Conservation (phyloP, 257 asterid species). For the Nicotiana benthamiana region DNA sequence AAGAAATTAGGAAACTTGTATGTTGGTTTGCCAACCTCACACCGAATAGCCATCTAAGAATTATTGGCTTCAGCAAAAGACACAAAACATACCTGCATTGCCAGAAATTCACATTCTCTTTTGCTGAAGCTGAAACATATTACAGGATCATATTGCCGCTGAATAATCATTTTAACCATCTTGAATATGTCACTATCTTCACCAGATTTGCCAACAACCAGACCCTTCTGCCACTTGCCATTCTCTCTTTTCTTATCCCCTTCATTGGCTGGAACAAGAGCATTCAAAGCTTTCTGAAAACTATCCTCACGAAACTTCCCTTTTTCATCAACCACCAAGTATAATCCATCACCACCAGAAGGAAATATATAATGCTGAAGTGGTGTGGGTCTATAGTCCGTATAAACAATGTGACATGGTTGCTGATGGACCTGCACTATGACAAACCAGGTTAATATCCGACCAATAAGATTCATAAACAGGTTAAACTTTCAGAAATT, state of each 20-base stretch:
- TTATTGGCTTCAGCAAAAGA: not conserved
- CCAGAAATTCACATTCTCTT: slow-evolving; percentile 96
- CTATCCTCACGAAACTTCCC: slow-evolving; percentile 95
- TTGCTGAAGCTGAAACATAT: slow-evolving; percentile 99
- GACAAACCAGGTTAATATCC: slow-evolving; percentile 19
- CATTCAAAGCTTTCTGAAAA: slow-evolving; percentile 91
- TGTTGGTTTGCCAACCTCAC: not conserved
- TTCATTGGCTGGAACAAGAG: slow-evolving; percentile 58
- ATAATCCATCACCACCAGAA: slow-evolving; percentile 89
- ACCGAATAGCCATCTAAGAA: not conserved
- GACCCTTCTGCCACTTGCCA: slow-evolving; percentile 71
- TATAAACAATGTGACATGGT: slow-evolving; percentile 95
- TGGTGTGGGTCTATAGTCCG: slow-evolving; percentile 96
- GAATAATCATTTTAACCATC: slow-evolving; percentile 95
- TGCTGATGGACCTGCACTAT: slow-evolving; percentile 84
- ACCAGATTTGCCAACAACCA: slow-evolving; percentile 66
- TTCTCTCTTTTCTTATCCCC: slow-evolving; percentile 52
- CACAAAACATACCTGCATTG: slow-evolving; percentile 74
- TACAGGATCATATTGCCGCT: slow-evolving; percentile 94
- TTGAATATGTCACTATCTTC: slow-evolving; percentile 91
- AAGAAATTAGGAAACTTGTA: not conserved
- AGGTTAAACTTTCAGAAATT: not conserved
- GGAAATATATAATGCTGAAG: slow-evolving; percentile 96
- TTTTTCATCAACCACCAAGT: slow-evolving; percentile 86
- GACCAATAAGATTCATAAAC: not conserved